These are phyloP conservation scores for Macrotyloma uniflorum DNA, from an alignment of 306 rosid genomes.

Conservation along the genomic window DNA sequence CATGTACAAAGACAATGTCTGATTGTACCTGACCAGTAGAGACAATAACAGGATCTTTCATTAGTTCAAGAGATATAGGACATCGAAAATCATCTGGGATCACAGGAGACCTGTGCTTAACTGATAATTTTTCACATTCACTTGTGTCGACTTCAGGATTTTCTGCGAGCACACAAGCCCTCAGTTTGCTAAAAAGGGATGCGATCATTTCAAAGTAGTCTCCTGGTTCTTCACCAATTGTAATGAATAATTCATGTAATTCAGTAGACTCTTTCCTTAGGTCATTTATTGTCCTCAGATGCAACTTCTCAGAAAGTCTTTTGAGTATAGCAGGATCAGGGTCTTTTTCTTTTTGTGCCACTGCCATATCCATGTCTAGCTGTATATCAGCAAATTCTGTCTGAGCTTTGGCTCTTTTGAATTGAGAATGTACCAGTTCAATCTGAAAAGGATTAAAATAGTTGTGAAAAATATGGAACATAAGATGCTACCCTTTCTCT, in stretches of 20 bases:
- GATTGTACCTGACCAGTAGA: constrained; percentile 93
- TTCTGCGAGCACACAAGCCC: constrained; percentile 60
- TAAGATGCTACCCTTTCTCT: constrained; percentile 10
- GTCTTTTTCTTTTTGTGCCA: constrained; percentile 66
- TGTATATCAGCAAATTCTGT: constrained; percentile 65
- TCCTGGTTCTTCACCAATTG: constrained; percentile 58
- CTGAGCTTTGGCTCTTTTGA: constrained; percentile 79
- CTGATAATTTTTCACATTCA: constrained; percentile 54
- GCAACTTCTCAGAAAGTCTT: constrained; percentile 83
- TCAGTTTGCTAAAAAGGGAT: constrained; percentile 71
- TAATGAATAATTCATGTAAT: constrained; percentile 69
- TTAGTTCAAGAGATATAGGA: constrained; percentile 93
- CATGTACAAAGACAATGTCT: not conserved
- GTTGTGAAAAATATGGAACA: constrained; percentile 17
- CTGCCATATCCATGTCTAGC: constrained; percentile 64
- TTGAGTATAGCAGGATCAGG: constrained; percentile 67
- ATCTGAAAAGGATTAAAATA: constrained; percentile 56
- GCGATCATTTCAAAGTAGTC: constrained; percentile 62
- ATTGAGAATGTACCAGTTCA: constrained; percentile 93
- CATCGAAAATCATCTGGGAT: constrained; percentile 98
- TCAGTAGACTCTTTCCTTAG: constrained; percentile 81
- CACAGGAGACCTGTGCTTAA: constrained; percentile 91
- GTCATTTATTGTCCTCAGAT: constrained; percentile 73
- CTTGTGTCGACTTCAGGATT: constrained; percentile 55
- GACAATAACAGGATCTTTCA: constrained; percentile 97